Evolutionary conservation across 805 yeast genomes (phyloP).

Genomic region (Scheffersomyces stipitis): DNA sequence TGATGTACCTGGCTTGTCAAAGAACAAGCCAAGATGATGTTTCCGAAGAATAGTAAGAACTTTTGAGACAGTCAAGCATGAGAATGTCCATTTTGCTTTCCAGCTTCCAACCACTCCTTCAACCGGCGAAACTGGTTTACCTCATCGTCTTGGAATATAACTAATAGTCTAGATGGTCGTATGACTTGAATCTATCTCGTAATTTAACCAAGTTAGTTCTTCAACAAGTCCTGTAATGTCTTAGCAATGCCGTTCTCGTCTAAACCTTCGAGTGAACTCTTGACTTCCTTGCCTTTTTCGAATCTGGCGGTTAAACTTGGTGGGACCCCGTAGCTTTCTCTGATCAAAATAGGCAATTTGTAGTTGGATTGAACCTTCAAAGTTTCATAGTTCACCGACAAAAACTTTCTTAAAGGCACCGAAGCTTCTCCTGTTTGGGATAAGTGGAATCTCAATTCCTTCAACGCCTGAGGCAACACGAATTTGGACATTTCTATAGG

Average conservation of each 20-base stretch:
- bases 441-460: constrained; percentile 78
- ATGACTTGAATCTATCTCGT: too few relatives aligned
- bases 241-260: constrained; percentile 44
- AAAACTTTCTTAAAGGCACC: constrained; percentile 61
- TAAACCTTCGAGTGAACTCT: constrained; percentile 49
- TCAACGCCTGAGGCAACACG: constrained; percentile 55
- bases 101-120: too few relatives aligned
- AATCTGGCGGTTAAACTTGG: constrained; percentile 78
- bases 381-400: constrained; percentile 63
- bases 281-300: constrained; percentile 53
- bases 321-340: constrained; percentile 72
- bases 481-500: constrained; percentile 37
- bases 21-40: too few relatives aligned
- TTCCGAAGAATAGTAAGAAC: too few relatives aligned
- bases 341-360: constrained; percentile 67
- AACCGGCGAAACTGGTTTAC: too few relatives aligned
- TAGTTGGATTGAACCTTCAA: constrained; percentile 59
- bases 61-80: too few relatives aligned
- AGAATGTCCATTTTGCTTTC: too few relatives aligned
- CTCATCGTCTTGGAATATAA: too few relatives aligned
- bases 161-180: too few relatives aligned
- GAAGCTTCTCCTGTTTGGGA: constrained; percentile 79
- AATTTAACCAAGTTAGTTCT: constrained; percentile 9
- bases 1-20: too few relatives aligned
- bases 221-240: constrained; percentile 40